Conservation (phyloP, 2,329 filamentous ascomycete species). For the Aspergillus vadensis region DNA sequence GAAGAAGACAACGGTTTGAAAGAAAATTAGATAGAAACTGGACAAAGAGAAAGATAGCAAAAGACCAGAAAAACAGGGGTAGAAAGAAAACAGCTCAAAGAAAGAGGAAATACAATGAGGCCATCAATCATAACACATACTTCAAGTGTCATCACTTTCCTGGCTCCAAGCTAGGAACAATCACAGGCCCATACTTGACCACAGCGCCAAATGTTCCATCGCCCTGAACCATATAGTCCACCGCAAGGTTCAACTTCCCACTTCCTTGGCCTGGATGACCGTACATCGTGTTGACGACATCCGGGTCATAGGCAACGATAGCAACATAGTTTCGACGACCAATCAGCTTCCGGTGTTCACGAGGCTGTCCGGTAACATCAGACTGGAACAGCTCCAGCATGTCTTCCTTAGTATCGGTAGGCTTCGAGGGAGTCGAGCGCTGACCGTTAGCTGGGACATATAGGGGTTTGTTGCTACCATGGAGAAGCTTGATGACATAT, state of each 20-base stretch:
- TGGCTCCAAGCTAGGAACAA: conserved; percentile 83
- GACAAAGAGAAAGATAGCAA: conserved; percentile 6
- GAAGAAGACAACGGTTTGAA: neutral
- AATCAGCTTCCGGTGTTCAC: conserved; percentile 92
- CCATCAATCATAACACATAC: neutral
- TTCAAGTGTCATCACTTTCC: conserved; percentile 54
- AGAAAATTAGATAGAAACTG: neutral
- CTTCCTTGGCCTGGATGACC: conserved; percentile 34
- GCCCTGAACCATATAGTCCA: conserved; percentile 96
- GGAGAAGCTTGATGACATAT: conserved; percentile 91
- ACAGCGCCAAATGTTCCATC: conserved; percentile 78
- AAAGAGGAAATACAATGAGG: too few relatives aligned
- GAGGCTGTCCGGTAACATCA: conserved; percentile 78
- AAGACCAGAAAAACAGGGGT: neutral
- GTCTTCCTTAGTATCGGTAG: conserved; percentile 94
- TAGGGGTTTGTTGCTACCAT: conserved; percentile 81
- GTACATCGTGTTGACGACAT: conserved; percentile 61
- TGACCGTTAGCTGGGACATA: conserved; percentile 91
- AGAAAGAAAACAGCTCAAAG: neutral
- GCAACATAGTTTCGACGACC: conserved; percentile 88
- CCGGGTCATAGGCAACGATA: conserved; percentile 91
- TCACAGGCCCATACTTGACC: conserved; percentile 95
- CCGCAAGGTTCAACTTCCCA: conserved; percentile 76
- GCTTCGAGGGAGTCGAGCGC: conserved; percentile 62
- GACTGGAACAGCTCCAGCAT: conserved; percentile 99